Evolutionary conservation across 2,329 filamentous ascomycete genomes (phyloP).

Genomic region (Elsinoe fawcettii): DNA sequence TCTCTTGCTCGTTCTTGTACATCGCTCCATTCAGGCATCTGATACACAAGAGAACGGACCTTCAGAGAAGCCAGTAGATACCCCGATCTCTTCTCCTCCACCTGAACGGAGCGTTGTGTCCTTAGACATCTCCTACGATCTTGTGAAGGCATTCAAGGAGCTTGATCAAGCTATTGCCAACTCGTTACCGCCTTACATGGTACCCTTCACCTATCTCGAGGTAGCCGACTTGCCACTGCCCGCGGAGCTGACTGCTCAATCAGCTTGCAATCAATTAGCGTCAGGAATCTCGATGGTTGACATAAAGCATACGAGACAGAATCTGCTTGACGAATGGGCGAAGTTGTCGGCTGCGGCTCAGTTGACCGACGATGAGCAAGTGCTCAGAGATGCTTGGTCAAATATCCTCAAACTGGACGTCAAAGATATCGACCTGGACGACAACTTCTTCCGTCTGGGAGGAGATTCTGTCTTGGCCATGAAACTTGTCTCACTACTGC

Average conservation of each 20-base stretch:
- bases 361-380: background rate
- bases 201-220: slow-evolving; percentile 39
- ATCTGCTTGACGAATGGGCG: background rate
- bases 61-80: slow-evolving; percentile 12
- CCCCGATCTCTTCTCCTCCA: slow-evolving; percentile 20
- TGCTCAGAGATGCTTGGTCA: slow-evolving; percentile 43
- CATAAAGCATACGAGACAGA: slow-evolving; percentile 20
- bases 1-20: too few species aligned
- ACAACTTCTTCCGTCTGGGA: slow-evolving; percentile 55
- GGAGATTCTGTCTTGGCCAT: slow-evolving; percentile 56
- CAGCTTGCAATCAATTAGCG: slow-evolving; percentile 28
- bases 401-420: slow-evolving; percentile 39
- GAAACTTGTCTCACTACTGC: slow-evolving; percentile 50
- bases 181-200: slow-evolving; percentile 42
- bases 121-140: background rate
- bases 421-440: slow-evolving; percentile 45
- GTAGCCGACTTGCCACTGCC: slow-evolving; percentile 33
- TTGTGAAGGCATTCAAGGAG: slow-evolving; percentile 24
- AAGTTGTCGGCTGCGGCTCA: background rate
- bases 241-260: slow-evolving; percentile 28
- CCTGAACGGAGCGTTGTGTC: slow-evolving; percentile 15
- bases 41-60: too few species aligned
- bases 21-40: too few species aligned
- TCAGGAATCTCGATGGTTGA: slow-evolving; percentile 22
- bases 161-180: slow-evolving; percentile 37